Conservation (phyloP, 768 basidiomycete genomes). For the Asterophora lycoperdoides region DNA sequence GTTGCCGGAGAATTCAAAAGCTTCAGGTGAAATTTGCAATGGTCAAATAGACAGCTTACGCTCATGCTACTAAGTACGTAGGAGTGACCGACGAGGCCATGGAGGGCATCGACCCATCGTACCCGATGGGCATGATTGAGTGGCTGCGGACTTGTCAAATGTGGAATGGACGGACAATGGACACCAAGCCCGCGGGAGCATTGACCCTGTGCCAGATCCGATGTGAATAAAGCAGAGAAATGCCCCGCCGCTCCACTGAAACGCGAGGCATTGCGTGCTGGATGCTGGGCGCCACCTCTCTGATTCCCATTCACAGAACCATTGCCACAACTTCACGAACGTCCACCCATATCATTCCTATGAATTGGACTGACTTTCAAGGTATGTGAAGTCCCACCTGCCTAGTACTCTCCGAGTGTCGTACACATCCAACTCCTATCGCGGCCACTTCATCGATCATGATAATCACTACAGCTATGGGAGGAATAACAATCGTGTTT, state of each 20-base stretch:
- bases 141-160: not conserved
- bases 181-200: conserved; percentile 1
- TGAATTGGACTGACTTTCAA: no score
- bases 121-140: not conserved
- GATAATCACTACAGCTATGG: conserved; percentile 14
- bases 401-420: not conserved
- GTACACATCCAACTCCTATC: no score
- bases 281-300: not conserved
- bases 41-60: no score
- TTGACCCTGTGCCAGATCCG: conserved; percentile 4
- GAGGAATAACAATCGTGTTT: not conserved
- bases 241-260: not conserved
- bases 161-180: no score
- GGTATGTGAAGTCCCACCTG: not conserved
- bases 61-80: no score
- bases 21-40: not conserved
- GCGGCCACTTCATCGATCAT: conserved; percentile 16
- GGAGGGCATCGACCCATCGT: not conserved
- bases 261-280: not conserved
- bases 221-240: conserved; percentile 4
- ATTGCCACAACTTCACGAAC: not conserved
- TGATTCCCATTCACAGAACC: not conserved
- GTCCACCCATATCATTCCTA: no score
- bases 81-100: not conserved
- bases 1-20: not conserved